A percentile compares a stretch with the other conserved stretches of the same genome.
Evolutionary conservation across 257 asterid genomes (phyloP).

Genomic region (Salvia splendens): DNA sequence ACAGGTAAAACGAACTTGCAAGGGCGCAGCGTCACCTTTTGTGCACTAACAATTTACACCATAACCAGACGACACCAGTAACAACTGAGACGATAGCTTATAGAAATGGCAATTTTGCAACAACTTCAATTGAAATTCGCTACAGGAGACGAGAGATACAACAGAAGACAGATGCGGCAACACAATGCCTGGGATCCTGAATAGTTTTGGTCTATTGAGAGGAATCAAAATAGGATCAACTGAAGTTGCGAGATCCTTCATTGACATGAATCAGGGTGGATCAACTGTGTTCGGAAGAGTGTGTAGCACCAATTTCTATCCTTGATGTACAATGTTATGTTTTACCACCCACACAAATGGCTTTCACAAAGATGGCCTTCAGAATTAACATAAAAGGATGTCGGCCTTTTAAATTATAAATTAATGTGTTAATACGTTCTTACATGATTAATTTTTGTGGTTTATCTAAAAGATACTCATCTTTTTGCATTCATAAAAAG

Average conservation of each 20-base stretch:
- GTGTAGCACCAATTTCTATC: constrained; percentile 30
- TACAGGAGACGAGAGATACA: constrained; percentile 15
- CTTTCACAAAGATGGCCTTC: constrained; percentile 1
- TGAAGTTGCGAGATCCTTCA: constrained; percentile 22
- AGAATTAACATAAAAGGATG: neutral
- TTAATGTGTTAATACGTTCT: neutral
- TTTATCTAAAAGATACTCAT: constrained; percentile 5
- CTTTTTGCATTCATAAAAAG: neutral
- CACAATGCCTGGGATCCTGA: constrained; percentile 20
- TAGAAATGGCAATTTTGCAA: constrained; percentile 5
- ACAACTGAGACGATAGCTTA: neutral
- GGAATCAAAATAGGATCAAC: constrained; percentile 14
- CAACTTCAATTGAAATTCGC: constrained; percentile 6
- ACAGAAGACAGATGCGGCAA: constrained; percentile 26
- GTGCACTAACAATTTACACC: constrained; percentile 5
- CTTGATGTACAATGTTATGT: constrained; percentile 28
- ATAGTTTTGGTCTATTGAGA: constrained; percentile 6
- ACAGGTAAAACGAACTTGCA: constrained; percentile 30
- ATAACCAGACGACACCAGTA: neutral
- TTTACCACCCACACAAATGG: constrained; percentile 9
- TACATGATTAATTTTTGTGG: constrained; percentile 18
- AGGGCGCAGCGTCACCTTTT: constrained; percentile 1
- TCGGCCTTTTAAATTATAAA: constrained; percentile 2
- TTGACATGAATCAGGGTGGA: constrained; percentile 37
- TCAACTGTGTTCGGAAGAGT: constrained; percentile 21